Conservation (phyloP, 2,329 filamentous ascomycete genomes). For the Ophiostoma quercus region DNA sequence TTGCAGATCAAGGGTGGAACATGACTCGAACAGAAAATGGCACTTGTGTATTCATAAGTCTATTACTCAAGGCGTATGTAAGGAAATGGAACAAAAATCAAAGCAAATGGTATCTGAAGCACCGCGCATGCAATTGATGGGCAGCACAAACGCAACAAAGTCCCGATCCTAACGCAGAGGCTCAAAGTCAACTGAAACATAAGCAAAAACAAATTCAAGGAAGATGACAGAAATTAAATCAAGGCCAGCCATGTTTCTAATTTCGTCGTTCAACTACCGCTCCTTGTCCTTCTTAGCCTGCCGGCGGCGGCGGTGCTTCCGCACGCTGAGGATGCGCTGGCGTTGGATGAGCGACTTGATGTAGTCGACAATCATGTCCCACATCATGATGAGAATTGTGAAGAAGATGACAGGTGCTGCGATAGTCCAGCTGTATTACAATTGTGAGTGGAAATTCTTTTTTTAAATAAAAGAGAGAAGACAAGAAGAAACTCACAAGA, state of each 20-base stretch:
- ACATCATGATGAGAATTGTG: conserved; percentile 49
- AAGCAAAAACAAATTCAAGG: not conserved
- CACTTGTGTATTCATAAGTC: not conserved
- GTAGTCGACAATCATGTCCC: conserved; percentile 45
- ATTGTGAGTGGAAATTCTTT: not conserved
- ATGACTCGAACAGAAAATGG: not conserved
- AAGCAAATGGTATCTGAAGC: not conserved
- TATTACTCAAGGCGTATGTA: not conserved
- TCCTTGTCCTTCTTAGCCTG: conserved; percentile 25
- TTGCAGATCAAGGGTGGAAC: not conserved
- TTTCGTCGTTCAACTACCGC: not conserved
- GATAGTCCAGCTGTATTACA: conserved; percentile 53
- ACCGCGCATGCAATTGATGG: not conserved
- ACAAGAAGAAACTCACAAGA: conserved; percentile 45
- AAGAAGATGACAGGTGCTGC: conserved; percentile 48
- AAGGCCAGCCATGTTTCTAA: not conserved
- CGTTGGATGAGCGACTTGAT: conserved; percentile 41
- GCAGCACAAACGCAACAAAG: not conserved
- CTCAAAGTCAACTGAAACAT: not conserved
- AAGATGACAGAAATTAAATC: no score
- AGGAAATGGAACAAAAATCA: not conserved
- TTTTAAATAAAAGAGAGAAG: not conserved
- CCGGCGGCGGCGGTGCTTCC: conserved; percentile 37
- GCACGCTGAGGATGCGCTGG: conserved; percentile 41
- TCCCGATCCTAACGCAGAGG: not conserved